Evolutionary conservation across 306 rosid genomes (phyloP).

Genomic region (Vigna mungo): DNA sequence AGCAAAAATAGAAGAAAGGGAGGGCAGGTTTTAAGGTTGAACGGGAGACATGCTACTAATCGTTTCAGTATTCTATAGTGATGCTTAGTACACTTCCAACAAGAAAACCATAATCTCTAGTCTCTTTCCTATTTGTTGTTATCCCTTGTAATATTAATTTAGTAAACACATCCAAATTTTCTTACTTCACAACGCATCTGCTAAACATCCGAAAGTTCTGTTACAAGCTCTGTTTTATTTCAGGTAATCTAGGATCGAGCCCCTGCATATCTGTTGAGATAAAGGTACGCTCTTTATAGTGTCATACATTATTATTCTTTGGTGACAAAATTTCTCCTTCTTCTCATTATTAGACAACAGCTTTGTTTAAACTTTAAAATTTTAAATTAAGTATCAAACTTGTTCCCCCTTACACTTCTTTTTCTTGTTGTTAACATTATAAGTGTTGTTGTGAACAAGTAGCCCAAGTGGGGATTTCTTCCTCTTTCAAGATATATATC

Average conservation of each 20-base stretch:
- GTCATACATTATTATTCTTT: conserved; percentile 14
- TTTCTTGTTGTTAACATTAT: conserved; percentile 34
- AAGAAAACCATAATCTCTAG: conserved; percentile 18
- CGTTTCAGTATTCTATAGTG: conserved; percentile 1
- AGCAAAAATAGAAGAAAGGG: conserved; percentile 13
- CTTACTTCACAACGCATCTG: neutral
- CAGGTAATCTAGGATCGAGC: conserved; percentile 63
- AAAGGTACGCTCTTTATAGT: conserved; percentile 60
- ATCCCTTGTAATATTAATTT: conserved; percentile 11
- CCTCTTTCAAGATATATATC: conserved; percentile 81
- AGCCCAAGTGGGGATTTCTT: conserved; percentile 97
- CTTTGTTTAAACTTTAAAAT: conserved; percentile 3
- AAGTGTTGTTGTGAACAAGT: conserved; percentile 41
- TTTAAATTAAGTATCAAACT: conserved; percentile 20
- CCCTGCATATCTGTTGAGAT: conserved; percentile 87
- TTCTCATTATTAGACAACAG: neutral
- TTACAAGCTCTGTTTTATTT: conserved; percentile 45
- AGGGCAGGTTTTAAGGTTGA: conserved; percentile 24
- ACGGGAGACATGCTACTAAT: conserved; percentile 27
- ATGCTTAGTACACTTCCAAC: conserved; percentile 17
- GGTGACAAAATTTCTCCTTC: neutral
- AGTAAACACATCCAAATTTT: conserved; percentile 10
- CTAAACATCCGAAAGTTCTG: conserved; percentile 32
- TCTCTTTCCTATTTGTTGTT: neutral
- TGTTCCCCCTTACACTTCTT: conserved; percentile 5